Conservation (phyloP, 306 rosid genomes). For the Erythrophleum fordii region DNA sequence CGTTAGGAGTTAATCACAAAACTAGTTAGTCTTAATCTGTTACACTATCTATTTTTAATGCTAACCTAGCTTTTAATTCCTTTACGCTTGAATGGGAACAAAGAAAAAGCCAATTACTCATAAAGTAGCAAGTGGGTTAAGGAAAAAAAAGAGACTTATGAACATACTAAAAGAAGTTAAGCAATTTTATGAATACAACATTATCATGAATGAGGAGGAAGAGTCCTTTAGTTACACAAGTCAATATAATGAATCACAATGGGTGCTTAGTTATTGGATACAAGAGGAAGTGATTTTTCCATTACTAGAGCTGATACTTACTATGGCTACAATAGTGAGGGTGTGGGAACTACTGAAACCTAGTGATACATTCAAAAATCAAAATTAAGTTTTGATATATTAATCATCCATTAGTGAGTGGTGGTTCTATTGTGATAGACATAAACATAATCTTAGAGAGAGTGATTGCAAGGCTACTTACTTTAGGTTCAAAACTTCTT, state of each 20-base stretch:
- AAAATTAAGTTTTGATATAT: not conserved
- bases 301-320: conserved; percentile 8
- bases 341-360: conserved; percentile 14
- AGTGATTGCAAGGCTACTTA: conserved; percentile 30
- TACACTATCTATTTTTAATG: not conserved
- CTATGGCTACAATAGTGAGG: conserved; percentile 22
- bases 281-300: not conserved
- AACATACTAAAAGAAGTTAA: not conserved
- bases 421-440: not conserved
- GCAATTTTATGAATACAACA: not conserved
- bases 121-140: not conserved
- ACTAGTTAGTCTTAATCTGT: not conserved
- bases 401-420: not conserved
- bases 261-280: conserved; percentile 19
- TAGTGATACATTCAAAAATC: conserved; percentile 10
- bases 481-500: conserved; percentile 14
- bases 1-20: not conserved
- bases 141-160: not conserved
- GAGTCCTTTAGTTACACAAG: conserved; percentile 1
- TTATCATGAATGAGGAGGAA: conserved; percentile 1
- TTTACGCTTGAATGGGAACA: not conserved
- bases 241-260: not conserved
- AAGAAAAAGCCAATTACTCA: not conserved
- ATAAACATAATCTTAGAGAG: not conserved
- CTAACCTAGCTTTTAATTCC: not conserved